Conservation (phyloP, 331 rosid species). For the Pyrus hybrid region DNA sequence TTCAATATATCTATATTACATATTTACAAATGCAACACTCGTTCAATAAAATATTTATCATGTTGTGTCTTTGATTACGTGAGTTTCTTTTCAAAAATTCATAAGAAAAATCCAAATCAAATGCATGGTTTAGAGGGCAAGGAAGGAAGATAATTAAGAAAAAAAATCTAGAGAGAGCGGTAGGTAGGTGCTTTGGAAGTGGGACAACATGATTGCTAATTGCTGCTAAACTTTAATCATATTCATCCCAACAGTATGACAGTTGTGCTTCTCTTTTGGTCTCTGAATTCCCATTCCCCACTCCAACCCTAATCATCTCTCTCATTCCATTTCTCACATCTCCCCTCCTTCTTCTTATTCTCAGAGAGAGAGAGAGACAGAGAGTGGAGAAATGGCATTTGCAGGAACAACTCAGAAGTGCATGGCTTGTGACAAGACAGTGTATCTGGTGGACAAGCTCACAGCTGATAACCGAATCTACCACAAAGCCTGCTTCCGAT, state of each 20-base stretch:
- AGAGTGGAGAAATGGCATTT: conserved; percentile 55
- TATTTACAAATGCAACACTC: too few relatives aligned
- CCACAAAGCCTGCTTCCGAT: conserved; percentile 97
- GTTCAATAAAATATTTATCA: too few relatives aligned
- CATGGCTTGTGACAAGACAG: conserved; percentile 98
- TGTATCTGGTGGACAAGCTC: conserved; percentile 88
- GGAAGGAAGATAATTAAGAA: background rate
- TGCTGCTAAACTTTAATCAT: conserved; percentile 47
- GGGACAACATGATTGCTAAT: conserved; percentile 53
- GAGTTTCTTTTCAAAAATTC: too few relatives aligned
- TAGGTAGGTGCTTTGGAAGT: conserved; percentile 50
- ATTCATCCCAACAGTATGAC: background rate
- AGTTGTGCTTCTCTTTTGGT: conserved; percentile 39
- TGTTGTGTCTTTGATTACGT: too few relatives aligned
- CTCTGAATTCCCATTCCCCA: conserved; percentile 38
- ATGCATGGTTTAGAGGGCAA: background rate
- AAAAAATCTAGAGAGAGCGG: conserved; percentile 11
- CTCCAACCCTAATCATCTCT: conserved; percentile 8
- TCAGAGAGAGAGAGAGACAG: background rate
- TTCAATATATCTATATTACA: too few relatives aligned
- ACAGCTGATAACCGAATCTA: conserved; percentile 87
- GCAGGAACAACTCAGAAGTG: conserved; percentile 99
- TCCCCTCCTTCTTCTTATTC: background rate
- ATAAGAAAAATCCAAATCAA: background rate
- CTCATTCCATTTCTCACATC: conserved; percentile 31